A percentile compares a stretch with the other conserved stretches of the same genome.
These are phyloP conservation scores for Durotheca rogersii DNA, from an alignment of 495 filamentous ascomycete species.

Conservation along the genomic window DNA sequence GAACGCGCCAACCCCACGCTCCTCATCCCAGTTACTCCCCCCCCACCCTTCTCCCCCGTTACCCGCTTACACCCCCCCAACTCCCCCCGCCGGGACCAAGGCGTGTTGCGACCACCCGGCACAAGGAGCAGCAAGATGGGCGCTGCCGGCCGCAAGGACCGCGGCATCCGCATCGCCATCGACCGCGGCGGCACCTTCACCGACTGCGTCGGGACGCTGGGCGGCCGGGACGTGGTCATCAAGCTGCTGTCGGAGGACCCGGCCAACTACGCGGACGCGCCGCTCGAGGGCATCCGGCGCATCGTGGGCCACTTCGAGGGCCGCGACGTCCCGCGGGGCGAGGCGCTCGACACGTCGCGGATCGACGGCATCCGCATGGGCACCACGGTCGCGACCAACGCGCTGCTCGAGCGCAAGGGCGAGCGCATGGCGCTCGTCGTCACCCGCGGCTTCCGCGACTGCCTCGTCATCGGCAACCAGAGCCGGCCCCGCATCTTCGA, in stretches of 20 bases:
- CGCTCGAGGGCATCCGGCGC: constrained; percentile 87
- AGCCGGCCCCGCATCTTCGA: constrained; percentile 83
- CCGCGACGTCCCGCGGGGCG: constrained; percentile 73
- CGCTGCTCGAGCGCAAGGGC: constrained; percentile 88
- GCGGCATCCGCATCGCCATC: constrained; percentile 60
- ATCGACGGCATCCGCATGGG: constrained; percentile 90
- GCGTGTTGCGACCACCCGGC: background rate
- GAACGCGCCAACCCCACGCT: no score
- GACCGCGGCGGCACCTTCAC: constrained; percentile 73
- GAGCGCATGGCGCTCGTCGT: constrained; percentile 89
- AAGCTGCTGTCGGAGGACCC: constrained; percentile 92
- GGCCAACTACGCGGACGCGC: constrained; percentile 83
- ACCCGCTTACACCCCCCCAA: no score
- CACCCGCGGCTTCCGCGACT: constrained; percentile 91
- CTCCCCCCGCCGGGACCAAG: no score
- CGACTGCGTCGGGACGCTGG: constrained; percentile 66
- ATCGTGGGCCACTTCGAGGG: constrained; percentile 80
- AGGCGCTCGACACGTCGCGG: constrained; percentile 76
- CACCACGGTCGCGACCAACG: constrained; percentile 87
- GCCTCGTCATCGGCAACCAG: constrained; percentile 85
- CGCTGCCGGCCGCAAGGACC: constrained; percentile 31
- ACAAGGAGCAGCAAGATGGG: constrained; percentile 27
- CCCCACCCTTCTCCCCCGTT: no score
- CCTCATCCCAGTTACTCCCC: background rate
- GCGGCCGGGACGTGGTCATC: constrained; percentile 70